Base-by-base conservation (phyloP, 345 rosid species). In the Acer yangbiense region DNA sequence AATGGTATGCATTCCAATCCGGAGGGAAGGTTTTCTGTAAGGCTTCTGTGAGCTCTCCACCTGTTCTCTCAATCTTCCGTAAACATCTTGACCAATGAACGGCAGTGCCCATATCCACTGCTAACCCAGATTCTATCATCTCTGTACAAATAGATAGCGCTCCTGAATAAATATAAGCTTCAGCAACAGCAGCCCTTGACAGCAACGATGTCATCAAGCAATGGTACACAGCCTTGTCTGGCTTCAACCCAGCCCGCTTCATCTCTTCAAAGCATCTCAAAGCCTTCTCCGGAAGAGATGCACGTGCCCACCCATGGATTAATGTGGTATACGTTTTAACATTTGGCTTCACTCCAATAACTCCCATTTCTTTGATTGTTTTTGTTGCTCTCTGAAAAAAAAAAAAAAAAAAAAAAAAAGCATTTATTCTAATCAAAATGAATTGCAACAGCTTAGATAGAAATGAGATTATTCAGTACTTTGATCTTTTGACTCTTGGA, bases 11-110 rank as follows among this genome's bases (percentile, higher is more conserved):
- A 63, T 83, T 92, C 98, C 99, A 95, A 76, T 95, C 98, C 43
- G 93, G 97, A 74, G 98, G 97, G 79, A 93, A 95, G 7, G 97
- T 93, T 85, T 91, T 95, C 89, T 95, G 99, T 83, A 95, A 79
- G 2, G 89, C 88, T 86, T 95, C 92, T 0, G 99, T 95, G 50
- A 95, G 93, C 80, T 91, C 93, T 52, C 99, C 99, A 39, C 99
- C 95, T 1, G 89, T 87, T 84, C 86, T 87, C 88, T 95, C 99
- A 18, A 95, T 93, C 88, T 91, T 92, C 41, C 94, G 84, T 73
- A 95, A 67, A 80, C 92, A 89, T 82, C 77, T 91, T 14, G 98
- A 91, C 99, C 99, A 95, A 82, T 92, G 90, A 71, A 93, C 97
- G 3, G 98, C 98, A 6, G 98, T 95, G 73, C 93, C 95, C 99